Base-by-base conservation (phyloP, 1,284 basidiomycete genomes). In the Ganoderma lucidum region DNA sequence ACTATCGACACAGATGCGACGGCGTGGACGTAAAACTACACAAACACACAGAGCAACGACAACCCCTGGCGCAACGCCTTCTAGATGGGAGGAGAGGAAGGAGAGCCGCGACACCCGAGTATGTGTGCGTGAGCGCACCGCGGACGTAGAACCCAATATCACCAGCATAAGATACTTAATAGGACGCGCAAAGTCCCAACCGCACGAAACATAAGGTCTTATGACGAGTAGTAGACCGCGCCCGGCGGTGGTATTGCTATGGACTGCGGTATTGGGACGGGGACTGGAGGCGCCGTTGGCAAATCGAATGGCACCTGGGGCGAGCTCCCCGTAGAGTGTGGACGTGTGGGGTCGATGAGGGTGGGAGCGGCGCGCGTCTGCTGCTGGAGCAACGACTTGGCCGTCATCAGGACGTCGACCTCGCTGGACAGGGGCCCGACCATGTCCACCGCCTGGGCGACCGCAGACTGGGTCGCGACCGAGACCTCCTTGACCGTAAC, bases 401-500 rank as follows among this genome's bases (percentile, higher is more conserved):
- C 90, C 2, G 89, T 87, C 77, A 88, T 87, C 75, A 91, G 85
- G 72, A 90, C 90, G 75, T 91, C 88, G 48, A 91, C 88, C 73
- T 90, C 89, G 68, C 86, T 90, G 60, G 89, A 88, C 64, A 85
- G 78, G 19, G 86, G 85, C 17, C 88, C 88, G 60, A 87, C 86
- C 76, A 88, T 85, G 75, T 89, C 89, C 39, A 92, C 89, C 19
- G 90, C 90, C 74, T 88, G 86, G 19, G 89, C 90, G 60, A 92
- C 90, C 9, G 90, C 90, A 42, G 86, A 86, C 77, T 93, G 91
- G 42, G 93, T 93, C 65, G 91, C 91, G 68, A 91, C 88, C 17
- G 91, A 92, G 63, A 94, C 87, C 74, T 93, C 92, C 72, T 88
- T 88, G 65, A 94, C 90, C 17, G 92, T 93, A 64, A 93, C 90